Base-by-base conservation (phyloP, 2,329 filamentous ascomycete genomes). In the Aureobasidium sp. region DNA sequence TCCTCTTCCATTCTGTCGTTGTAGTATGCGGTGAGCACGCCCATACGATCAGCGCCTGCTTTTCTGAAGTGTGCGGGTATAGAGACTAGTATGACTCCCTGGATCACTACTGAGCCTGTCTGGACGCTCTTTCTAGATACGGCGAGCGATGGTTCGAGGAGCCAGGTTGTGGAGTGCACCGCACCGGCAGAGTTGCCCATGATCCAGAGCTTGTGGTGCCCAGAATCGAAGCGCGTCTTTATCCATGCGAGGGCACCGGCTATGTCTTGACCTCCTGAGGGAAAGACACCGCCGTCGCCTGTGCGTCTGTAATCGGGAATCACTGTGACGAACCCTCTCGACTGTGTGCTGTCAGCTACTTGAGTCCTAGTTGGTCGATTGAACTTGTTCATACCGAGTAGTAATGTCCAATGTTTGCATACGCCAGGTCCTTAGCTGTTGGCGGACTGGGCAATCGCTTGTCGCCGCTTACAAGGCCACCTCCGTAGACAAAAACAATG, bases 101-200 rank as follows among this genome's bases (percentile, higher is more conserved):
- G 62, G 37, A 70, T 52, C 15, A 60, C 59, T 2, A 55, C 44
- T 9, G 45, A 44, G 6, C 66, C 66, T 9, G 17, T 62, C 4
- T 66, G 44, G 7, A 70, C 53, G 25, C 63, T 65, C 20, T 56
- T 57, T 58, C 68, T 61, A 5, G 68, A 68, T 8, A 49, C 49
- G 5, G 61, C 60, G 53, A 68, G 68, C 11, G 55, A 60, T 11
- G 70, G 45, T 14, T 72, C 60, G 2, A 77, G 66, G 20, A 76
- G 66, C 55, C 73, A 77, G 0, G 75, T 77, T 0, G 71, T 61
- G 22, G 71, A 62, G 58, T 78, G 74, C 9, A 76, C 70, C 25
- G 74, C 75, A 9, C 76, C 76, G 1, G 75, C 75, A 3, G 75
- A 77, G 63, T 77, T 77, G 0, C 76, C 76, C 66, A 77, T 67